Evolutionary conservation across 768 basidiomycete genomes (phyloP), one percentile per base, ranked within the genome.

Genomic region (Suillus lakei): DNA sequence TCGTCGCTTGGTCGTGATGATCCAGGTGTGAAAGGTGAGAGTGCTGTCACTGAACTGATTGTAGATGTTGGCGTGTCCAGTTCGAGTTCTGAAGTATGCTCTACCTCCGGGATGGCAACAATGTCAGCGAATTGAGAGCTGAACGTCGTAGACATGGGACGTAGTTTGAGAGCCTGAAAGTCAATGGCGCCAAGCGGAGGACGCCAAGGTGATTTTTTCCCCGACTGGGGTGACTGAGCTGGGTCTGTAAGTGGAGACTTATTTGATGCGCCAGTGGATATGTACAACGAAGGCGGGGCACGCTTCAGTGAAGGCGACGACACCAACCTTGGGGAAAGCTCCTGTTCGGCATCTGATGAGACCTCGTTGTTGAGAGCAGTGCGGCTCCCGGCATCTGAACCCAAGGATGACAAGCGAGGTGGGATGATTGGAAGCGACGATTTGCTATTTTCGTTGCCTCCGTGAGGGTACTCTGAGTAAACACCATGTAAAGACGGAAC

Each of bases 121-220:
- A 81, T 76, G 30, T 82, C 82, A 10, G 83, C 81, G 70, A 93
- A 91, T 32, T 91, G 87, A 12, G 86, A 79, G 71, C 90, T 90
- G 74, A 95, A 95, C 50, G 89, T 80, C 1, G 88, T 87, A 26
- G 93, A 94, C 21, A 93, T 81, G 3, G 92, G 92, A 18, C 93
- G 85, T 60, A 95, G 77, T 70, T 86, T 88, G 55, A 95, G 82
- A 4, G 85, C 79, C 13, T 89, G 83, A 70, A 93, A 94, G 60
- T 87, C 85, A 1, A 83, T 77, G 10, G 86, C 81, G 53, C 84
- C 80, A 26, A 91, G 82, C 2, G 91, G 92, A 32, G 91, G 91
- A 70, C 89, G 91, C 68, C 84, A 84, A 1, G 89, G 82, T 43
- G 73, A 65, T 48, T 60, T 59, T 16, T 72, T 71, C 9, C 72